These are phyloP conservation scores for Dispira parvispora DNA, from an alignment of 192 early-diverging fungal species.

Conservation along the genomic window DNA sequence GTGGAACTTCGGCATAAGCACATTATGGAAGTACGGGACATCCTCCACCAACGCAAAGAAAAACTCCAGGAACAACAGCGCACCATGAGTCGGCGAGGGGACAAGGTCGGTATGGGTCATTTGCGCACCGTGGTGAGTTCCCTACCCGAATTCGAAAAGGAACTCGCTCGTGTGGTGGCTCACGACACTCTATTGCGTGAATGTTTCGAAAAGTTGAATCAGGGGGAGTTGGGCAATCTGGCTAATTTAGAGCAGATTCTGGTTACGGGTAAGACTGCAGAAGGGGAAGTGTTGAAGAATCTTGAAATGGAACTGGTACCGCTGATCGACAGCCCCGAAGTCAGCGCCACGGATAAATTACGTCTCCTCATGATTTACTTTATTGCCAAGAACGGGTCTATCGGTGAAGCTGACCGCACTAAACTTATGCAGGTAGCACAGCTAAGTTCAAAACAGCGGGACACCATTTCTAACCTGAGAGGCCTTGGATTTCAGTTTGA, in stretches of 20 bases:
- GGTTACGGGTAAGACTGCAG: constrained; percentile 27
- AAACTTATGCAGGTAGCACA: constrained; percentile 15
- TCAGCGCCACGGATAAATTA: constrained; percentile 15
- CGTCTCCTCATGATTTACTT: constrained; percentile 15
- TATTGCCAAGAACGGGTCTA: constrained; percentile 11
- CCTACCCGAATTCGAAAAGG: constrained; percentile 30
- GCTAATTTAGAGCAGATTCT: constrained; percentile 32
- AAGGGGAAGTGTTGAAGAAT: constrained; percentile 21
- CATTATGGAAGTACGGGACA: constrained; percentile 30
- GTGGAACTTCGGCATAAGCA: constrained; percentile 33
- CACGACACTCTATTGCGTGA: constrained; percentile 32
- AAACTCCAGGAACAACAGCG: constrained; percentile 24
- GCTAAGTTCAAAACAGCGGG: constrained; percentile 3
- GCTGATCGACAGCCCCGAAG: constrained; percentile 12
- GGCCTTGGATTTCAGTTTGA: constrained; percentile 10
- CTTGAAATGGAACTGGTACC: constrained; percentile 15
- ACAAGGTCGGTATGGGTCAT: constrained; percentile 7
- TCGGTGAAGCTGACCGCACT: constrained; percentile 13
- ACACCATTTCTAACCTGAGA: neutral
- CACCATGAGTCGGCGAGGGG: constrained; percentile 20
- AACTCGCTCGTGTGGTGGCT: constrained; percentile 24
- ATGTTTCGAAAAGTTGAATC: constrained; percentile 31
- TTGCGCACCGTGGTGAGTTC: constrained; percentile 27
- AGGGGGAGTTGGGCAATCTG: constrained; percentile 23
- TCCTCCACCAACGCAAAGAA: constrained; percentile 23